Evolutionary conservation across 805 yeast species (phyloP).

Genomic region (Cyberlindnera euphorbiae): DNA sequence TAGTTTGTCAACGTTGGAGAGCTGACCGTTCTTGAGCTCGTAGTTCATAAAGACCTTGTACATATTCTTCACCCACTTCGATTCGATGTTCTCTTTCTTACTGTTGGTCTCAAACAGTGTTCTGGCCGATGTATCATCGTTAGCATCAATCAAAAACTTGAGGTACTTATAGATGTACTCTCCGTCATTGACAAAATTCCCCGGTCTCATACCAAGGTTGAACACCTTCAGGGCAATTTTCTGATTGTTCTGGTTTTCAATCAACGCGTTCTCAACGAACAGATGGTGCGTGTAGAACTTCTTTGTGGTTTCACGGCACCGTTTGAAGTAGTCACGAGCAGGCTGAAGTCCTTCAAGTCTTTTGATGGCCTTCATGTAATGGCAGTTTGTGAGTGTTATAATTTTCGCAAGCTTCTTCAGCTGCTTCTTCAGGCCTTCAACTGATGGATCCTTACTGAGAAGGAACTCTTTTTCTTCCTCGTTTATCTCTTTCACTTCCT

Average conservation of each 20-base stretch:
- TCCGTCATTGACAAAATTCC: slow-evolving; percentile 45
- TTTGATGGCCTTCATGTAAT: slow-evolving; percentile 67
- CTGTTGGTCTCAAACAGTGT: slow-evolving; percentile 78
- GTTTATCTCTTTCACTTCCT: slow-evolving; percentile 6
- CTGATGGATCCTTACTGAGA: slow-evolving; percentile 12
- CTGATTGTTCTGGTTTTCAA: slow-evolving; percentile 64
- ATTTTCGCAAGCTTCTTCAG: slow-evolving; percentile 26
- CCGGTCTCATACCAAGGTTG: slow-evolving; percentile 65
- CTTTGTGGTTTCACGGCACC: slow-evolving; percentile 51
- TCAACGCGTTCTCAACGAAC: slow-evolving; percentile 73
- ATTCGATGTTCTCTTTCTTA: slow-evolving; percentile 22
- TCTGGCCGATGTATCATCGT: slow-evolving; percentile 68
- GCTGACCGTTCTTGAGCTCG: slow-evolving; percentile 67
- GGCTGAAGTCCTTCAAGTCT: slow-evolving; percentile 63
- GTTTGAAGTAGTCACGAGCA: slow-evolving; percentile 67
- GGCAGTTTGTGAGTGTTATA: slow-evolving; percentile 63
- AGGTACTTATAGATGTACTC: slow-evolving; percentile 65
- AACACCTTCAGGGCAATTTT: slow-evolving; percentile 66
- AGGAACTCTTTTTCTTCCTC: slow-evolving; percentile 10
- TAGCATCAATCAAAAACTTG: slow-evolving; percentile 61
- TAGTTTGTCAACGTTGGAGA: slow-evolving; percentile 59
- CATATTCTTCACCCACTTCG: slow-evolving; percentile 38
- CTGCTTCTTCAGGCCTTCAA: slow-evolving; percentile 9
- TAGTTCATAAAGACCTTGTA: slow-evolving; percentile 58
- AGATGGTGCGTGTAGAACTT: slow-evolving; percentile 61